Percentiles rank a stretch among this genome's conserved stretches.
phyloP scores from a whole-genome alignment of 2,329 filamentous ascomycete genomes.

The Tolypocladium album region DNA sequence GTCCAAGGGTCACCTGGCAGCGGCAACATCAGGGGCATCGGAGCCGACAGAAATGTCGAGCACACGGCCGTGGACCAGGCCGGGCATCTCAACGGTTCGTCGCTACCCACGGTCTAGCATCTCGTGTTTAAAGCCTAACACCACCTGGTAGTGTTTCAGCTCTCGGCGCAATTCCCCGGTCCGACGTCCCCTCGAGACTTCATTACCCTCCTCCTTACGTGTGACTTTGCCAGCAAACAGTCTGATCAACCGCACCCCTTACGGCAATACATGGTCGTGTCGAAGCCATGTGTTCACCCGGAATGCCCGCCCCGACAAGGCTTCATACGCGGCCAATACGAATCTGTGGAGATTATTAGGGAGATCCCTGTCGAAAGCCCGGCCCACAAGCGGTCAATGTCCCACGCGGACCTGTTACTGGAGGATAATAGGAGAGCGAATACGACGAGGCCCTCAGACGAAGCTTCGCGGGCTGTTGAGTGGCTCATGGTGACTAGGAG shows the following conservation, averaged over 20 bases:
- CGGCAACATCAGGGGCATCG: slow-evolving; percentile 74
- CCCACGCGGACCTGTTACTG: slow-evolving; percentile 18
- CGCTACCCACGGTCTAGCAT: not conserved
- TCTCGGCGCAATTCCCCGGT: slow-evolving; percentile 82
- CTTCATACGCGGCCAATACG: slow-evolving; percentile 76
- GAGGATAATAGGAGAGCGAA: slow-evolving; percentile 15
- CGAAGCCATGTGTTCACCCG: slow-evolving; percentile 70
- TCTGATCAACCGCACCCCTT: slow-evolving; percentile 22
- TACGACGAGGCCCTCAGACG: slow-evolving; percentile 5
- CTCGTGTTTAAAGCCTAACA: slow-evolving; percentile 1
- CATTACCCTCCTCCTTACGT: slow-evolving; percentile 66
- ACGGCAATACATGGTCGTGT: slow-evolving; percentile 78
- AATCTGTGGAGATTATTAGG: slow-evolving; percentile 83
- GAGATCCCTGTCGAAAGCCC: slow-evolving; percentile 56
- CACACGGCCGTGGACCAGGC: slow-evolving; percentile 43
- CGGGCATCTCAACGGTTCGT: slow-evolving; percentile 51
- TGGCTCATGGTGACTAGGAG: slow-evolving; percentile 91
- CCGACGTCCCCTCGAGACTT: slow-evolving; percentile 85
- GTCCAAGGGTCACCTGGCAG: slow-evolving; percentile 58
- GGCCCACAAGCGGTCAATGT: slow-evolving; percentile 18
- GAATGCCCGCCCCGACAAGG: slow-evolving; percentile 59
- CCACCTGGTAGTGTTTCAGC: slow-evolving; percentile 57
- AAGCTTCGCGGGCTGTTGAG: slow-evolving; percentile 41
- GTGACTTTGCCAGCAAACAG: slow-evolving; percentile 36
- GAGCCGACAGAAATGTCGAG: slow-evolving; percentile 67